These are phyloP conservation scores for Chrysanthemum makinoi DNA, from an alignment of 129 eudicot species.

Conservation along the genomic window DNA sequence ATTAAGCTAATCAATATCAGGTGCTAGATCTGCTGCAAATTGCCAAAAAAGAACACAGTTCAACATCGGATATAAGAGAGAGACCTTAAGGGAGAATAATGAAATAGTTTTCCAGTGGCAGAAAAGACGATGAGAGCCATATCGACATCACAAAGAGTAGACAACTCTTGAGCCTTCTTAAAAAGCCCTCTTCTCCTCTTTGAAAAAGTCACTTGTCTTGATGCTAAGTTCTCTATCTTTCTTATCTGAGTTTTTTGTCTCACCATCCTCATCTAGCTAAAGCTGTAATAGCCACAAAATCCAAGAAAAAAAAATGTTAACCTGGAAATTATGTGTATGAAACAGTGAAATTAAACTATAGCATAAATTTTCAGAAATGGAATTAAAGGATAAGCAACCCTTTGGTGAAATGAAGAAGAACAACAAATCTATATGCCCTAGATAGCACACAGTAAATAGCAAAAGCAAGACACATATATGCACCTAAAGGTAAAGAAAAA, in stretches of 20 bases:
- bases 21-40: constrained; percentile 29
- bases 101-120: constrained; percentile 42
- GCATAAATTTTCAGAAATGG: neutral
- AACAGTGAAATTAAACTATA: neutral
- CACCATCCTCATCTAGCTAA: constrained; percentile 34
- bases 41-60: neutral
- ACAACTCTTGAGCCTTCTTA: constrained; percentile 40
- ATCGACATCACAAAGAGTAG: constrained; percentile 40
- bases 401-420: constrained; percentile 9
- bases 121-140: constrained; percentile 45
- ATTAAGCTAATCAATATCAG: constrained; percentile 2
- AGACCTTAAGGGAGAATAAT: constrained; percentile 35
- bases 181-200: constrained; percentile 44
- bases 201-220: constrained; percentile 45
- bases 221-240: constrained; percentile 43
- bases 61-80: constrained; percentile 10
- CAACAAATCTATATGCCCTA: constrained; percentile 24
- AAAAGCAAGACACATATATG: constrained; percentile 30
- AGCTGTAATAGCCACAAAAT: neutral
- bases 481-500: constrained; percentile 23
- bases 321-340: neutral
- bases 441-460: constrained; percentile 18
- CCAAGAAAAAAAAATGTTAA: neutral
- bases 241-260: constrained; percentile 41
- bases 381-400: constrained; percentile 10